Base-by-base conservation (phyloP, 495 filamentous ascomycete genomes). In the Xylaria grammica region DNA sequence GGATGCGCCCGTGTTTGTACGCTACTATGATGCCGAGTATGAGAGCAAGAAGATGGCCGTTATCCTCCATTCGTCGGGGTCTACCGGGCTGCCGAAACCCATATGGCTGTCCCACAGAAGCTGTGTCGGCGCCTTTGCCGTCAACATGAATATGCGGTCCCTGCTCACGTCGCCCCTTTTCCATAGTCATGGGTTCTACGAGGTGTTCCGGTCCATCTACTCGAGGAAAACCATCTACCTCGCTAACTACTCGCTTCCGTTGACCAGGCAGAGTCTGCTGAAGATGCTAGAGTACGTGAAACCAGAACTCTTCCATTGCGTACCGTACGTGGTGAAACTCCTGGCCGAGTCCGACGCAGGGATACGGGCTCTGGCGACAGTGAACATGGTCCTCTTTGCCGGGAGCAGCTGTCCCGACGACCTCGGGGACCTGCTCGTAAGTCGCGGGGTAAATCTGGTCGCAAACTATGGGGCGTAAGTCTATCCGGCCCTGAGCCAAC, bases 51-150 rank as follows among this genome's bases (percentile, higher is more conserved):
- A 62, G 19, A 63, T 67, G 8, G 72, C 68, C 17, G 67, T 76
- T 45, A 77, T 84, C 20, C 75, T 84, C 22, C 82, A 84, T 54
- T 81, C 79, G 15, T 69, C 60, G 22, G 86, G 86, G 2, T 86
- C 83, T 5, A 88, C 85, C 6, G 86, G 86, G 0, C 77, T 78
- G 10, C 85, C 85, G 0, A 87, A 88, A 56, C 83, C 86, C 13
- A 74, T 77, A 51, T 73, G 62, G 49, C 69, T 74, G 30, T 69
- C 48, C 17, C 74, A 78, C 15, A 51, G 27, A 30, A 53, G 67
- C 46, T 50, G 57, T 44, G 34, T 74, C 73, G 57, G 77, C 76
- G 68, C 67, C 34, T 70, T 64, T 51, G 59, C 69, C n/a, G 55
- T 64, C 4, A 62, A 65, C n/a, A 67, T 60, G 48, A 60, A 64